phyloP scores from a whole-genome alignment of 345 rosid genomes.

The Aethionema arabicum region DNA sequence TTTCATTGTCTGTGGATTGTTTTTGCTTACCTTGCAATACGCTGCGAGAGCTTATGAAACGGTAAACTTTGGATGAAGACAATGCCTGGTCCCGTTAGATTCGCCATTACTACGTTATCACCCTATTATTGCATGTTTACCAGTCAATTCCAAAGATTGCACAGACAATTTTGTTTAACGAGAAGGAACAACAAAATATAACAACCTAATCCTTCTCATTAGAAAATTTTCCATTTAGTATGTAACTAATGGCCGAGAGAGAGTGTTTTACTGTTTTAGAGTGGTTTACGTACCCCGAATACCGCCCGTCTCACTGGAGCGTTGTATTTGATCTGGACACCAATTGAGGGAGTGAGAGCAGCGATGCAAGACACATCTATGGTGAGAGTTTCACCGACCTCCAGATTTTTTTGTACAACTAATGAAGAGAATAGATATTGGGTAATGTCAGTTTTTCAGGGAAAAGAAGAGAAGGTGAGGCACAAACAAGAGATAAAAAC shows the following conservation, averaged over 20 bases:
- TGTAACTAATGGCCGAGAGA: neutral
- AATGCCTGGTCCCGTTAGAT: constrained; percentile 91
- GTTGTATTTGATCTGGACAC: constrained; percentile 84
- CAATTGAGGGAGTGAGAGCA: constrained; percentile 64
- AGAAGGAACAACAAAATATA: constrained; percentile 6
- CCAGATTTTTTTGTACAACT: constrained; percentile 95
- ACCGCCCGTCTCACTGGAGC: constrained; percentile 87
- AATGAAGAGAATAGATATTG: constrained; percentile 52
- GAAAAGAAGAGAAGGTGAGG: neutral
- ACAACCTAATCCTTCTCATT: neutral
- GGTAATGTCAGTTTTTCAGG: constrained; percentile 26
- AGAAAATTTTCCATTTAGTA: neutral
- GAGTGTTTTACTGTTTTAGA: constrained; percentile 15
- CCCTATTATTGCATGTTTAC: constrained; percentile 48
- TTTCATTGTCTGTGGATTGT: neutral
- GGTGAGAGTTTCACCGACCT: constrained; percentile 73
- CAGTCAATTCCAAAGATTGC: neutral
- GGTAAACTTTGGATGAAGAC: constrained; percentile 96
- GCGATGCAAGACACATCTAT: constrained; percentile 86
- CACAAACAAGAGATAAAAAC: neutral
- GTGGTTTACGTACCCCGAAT: constrained; percentile 63
- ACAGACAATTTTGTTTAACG: neutral
- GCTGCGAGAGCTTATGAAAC: constrained; percentile 81
- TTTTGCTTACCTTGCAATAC: constrained; percentile 69
- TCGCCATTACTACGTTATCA: constrained; percentile 77